phyloP scores from a whole-genome alignment of 495 filamentous ascomycete species.

The Aspergillus olivimuriae region DNA sequence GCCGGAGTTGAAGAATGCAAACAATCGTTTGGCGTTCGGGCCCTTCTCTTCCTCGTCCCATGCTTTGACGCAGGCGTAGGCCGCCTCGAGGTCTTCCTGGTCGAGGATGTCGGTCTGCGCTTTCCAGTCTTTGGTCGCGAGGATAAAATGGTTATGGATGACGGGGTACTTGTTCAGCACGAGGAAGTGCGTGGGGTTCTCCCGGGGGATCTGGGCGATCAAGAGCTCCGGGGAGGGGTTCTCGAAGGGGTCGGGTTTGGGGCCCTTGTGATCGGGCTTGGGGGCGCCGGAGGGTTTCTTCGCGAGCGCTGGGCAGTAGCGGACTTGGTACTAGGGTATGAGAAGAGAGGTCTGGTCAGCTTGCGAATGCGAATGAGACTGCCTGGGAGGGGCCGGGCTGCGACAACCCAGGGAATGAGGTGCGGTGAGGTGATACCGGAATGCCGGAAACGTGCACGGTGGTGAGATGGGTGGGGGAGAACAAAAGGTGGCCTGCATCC shows the following conservation, averaged over 20 bases:
- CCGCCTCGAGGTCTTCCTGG: constrained; percentile 55
- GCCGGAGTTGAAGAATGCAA: constrained; percentile 82
- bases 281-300: constrained; percentile 56
- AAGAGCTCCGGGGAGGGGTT: constrained; percentile 58
- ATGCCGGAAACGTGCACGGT: constrained; percentile 48
- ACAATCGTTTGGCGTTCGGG: constrained; percentile 39
- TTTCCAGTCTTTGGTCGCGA: constrained; percentile 61
- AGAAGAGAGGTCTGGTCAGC: constrained; percentile 1
- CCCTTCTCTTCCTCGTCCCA: constrained; percentile 39
- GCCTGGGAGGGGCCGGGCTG: no score
- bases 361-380: neutral
- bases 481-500: constrained; percentile 47
- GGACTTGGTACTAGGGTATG: constrained; percentile 60
- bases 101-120: constrained; percentile 65
- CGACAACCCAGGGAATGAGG: no score
- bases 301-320: constrained; percentile 69
- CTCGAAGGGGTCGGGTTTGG: constrained; percentile 67
- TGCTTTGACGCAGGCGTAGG: constrained; percentile 57
- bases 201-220: constrained; percentile 47
- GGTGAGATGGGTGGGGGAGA: constrained; percentile 53
- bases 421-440: constrained; percentile 41
- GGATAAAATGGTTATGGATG: constrained; percentile 72
- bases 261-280: constrained; percentile 28
- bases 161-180: constrained; percentile 81
- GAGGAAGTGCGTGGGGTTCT: constrained; percentile 53